Conservation (phyloP, 768 basidiomycete species). For the Tricholoma saponaceum region DNA sequence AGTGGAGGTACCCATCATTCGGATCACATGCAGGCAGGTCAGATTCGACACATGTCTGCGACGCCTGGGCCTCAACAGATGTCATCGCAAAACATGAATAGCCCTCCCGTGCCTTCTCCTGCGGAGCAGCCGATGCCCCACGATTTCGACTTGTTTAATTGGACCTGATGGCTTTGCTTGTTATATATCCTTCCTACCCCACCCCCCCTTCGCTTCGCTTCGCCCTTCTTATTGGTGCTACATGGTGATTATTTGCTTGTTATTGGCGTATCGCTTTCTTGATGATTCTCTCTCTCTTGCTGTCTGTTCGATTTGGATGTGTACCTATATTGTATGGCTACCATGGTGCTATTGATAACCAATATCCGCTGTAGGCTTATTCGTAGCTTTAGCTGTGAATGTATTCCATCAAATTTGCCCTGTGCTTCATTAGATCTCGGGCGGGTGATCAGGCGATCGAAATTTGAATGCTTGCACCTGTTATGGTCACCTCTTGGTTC, state of each 20-base stretch:
- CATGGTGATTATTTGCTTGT: slow-evolving; percentile 17
- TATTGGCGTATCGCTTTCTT: slow-evolving; percentile 22
- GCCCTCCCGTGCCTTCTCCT: background rate
- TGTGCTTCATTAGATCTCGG: background rate
- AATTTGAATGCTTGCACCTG: too few species aligned
- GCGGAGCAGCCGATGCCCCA: slow-evolving; percentile 37
- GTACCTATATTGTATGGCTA: slow-evolving; percentile 25
- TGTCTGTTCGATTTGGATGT: slow-evolving; percentile 16
- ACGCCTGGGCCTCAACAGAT: slow-evolving; percentile 45
- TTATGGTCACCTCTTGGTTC: background rate
- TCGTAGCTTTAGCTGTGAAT: background rate
- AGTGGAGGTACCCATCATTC: slow-evolving; percentile 17
- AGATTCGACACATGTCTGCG: slow-evolving; percentile 46
- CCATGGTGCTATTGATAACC: slow-evolving; percentile 14
- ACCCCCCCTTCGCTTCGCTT: background rate
- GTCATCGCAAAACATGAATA: slow-evolving; percentile 6
- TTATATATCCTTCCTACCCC: slow-evolving; percentile 8
- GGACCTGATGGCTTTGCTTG: slow-evolving; percentile 35
- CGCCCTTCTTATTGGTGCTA: background rate
- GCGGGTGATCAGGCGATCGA: too few species aligned
- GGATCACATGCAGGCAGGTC: slow-evolving; percentile 29
- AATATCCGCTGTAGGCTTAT: slow-evolving; percentile 2
- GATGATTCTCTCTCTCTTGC: slow-evolving; percentile 10
- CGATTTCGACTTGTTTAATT: slow-evolving; percentile 61
- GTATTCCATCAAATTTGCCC: background rate